Evolutionary conservation across 805 yeast genomes (phyloP), one percentile per base, ranked within the genome.

Genomic region (Nakazawaea sp.): DNA sequence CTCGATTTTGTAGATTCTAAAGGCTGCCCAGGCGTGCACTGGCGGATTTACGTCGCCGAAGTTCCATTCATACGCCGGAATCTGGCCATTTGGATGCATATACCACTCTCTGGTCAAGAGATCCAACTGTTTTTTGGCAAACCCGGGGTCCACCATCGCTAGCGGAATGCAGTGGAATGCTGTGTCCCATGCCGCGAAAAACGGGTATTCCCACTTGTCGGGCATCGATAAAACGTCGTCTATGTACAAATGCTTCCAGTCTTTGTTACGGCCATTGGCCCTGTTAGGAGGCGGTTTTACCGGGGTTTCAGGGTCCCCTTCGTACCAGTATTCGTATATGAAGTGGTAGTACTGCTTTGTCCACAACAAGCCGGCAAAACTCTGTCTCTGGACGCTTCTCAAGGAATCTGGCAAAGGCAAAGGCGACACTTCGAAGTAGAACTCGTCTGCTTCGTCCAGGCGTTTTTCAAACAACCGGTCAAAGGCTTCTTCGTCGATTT

Each of bases 41-140:
- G 97, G 97, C 1, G 97, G 97, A 55, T 88, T 88, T n/a, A 89
- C 95, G 58, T 88, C 97, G 44, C 83, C 68, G 52, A 88, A 88
- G 56, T 89, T 88, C 97, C 97, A 88, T 60, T 88, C 97, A 57
- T 88, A 88, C 11, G 96, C 96, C 0, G 97, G 96, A 45, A 87
- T 76, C 59, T 89, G 96, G n/a, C 97, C 97, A 56, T 88, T 88
- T 32, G 96, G 96, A 55, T 90, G 96, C 94, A 87, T 86, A 55
- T 88, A 88, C 96, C 96, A 88, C 60, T 88, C 97, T 53, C 96
- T 72, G 21, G 95, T 81, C 55, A 88, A 64, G 40, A 88, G 64
- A 55, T 82, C 95, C 48, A 88, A 70, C 61, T 88, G 96, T 49
- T 75, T 80, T 58, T 88, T 88, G 25, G 96, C 94, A 62, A 85